Evolutionary conservation across 2,329 filamentous ascomycete species (phyloP), one percentile per base, ranked within the genome.

Genomic region (Westerdykella sp.): DNA sequence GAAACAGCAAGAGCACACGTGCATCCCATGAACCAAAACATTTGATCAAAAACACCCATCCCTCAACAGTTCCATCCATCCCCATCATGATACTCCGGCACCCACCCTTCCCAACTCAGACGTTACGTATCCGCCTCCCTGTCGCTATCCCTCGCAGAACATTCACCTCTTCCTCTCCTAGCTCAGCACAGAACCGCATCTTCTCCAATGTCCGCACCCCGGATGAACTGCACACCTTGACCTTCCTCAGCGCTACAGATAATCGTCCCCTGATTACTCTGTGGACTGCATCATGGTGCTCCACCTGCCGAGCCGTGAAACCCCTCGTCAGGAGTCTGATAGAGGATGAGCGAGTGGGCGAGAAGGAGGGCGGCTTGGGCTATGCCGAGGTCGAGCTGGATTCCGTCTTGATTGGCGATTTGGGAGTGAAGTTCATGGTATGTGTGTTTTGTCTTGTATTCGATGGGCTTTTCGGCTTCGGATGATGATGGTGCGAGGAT

Each of bases 341-440:
- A 22, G 63, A 70, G 40, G 59, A 67, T 23, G 70, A 73, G 35
- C 61, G 68, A 1, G 53, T 72, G 0, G 73, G 73, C 1, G 69
- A 75, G 47, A 47, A 49, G 1, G 59, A 70, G 46, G 73, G 73
- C 4, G 69, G 71, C 1, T 54, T 77, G 6, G 69, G 67, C 2
- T 76, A 67, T 42, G 72, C 66, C 0, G 72, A 76, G 45, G 68
- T 77, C 5, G 68, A 75, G 48, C 62, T 75, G 51, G 74, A 76
- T 48, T 63, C 60, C 13, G 66, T 66, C 1, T 60, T 69, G 44
- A 62, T 75, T 28, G 71, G 67, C 4, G 70, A 59, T 39, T 52
- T 68, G 49, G 63, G 62, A 0, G 53, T 73, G 31, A 60, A 60
- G 42, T 75, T 72, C 50, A 58, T 63, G 48, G 63, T 69, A 45